Percentiles rank a stretch among this genome's conserved stretches.
Conservation (phyloP, 768 basidiomycete species). For the Tricholoma furcatifolium region DNA sequence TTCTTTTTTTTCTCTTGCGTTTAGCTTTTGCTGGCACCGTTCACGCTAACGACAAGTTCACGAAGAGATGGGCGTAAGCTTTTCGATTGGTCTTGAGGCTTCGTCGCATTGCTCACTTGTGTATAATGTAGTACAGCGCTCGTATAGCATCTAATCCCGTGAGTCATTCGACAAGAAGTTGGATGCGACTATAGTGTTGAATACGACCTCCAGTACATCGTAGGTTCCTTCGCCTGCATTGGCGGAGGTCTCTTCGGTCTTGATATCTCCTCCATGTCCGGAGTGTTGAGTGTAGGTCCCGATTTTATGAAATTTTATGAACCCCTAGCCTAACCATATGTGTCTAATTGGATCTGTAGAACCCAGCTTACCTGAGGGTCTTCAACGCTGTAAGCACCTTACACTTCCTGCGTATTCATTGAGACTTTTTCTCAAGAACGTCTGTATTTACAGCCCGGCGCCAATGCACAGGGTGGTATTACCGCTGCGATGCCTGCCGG, state of each 20-base stretch:
- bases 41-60: neutral
- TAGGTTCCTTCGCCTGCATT: constrained; percentile 80
- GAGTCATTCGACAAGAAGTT: neutral
- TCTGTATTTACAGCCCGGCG: constrained; percentile 36
- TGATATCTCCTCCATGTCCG: constrained; percentile 84
- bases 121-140: constrained; percentile 43
- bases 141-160: constrained; percentile 61
- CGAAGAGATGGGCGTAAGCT: constrained; percentile 18
- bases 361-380: constrained; percentile 33
- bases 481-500: constrained; percentile 81
- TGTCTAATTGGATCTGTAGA: constrained; percentile 22
- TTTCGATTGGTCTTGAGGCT: neutral
- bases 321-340: neutral
- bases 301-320: neutral
- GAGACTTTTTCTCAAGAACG: neutral
- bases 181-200: neutral
- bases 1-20: neutral
- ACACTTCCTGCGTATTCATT: neutral
- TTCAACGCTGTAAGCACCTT: constrained; percentile 33
- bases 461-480: constrained; percentile 66
- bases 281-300: constrained; percentile 56
- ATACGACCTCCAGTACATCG: constrained; percentile 52
- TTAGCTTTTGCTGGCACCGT: neutral
- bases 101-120: neutral
- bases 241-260: constrained; percentile 78